These are phyloP conservation scores for Carex myosuroides DNA, from an alignment of 176 grass and related monocot genomes.

Conservation along the genomic window DNA sequence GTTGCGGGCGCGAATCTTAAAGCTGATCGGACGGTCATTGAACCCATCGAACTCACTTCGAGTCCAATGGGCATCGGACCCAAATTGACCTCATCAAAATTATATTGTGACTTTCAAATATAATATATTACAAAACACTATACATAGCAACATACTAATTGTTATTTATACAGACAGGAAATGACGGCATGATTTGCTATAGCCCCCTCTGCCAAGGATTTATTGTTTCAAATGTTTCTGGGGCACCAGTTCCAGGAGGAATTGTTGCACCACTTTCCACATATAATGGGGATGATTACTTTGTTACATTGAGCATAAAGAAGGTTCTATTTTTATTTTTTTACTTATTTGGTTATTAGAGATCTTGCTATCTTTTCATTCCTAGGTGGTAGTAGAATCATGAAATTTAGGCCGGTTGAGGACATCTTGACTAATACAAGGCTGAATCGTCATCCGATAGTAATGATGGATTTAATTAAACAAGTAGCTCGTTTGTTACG, in stretches of 20 bases:
- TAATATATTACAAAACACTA: no score
- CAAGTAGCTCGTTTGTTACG: no score
- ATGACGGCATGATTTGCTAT: not conserved
- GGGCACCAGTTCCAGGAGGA: not conserved
- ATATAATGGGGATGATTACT: not conserved
- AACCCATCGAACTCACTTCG: no score
- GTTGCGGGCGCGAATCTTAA: no score
- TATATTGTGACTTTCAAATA: not conserved
- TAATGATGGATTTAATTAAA: no score
- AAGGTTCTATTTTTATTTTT: not conserved
- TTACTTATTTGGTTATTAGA: not conserved
- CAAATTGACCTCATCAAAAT: no score
- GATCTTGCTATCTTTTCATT: not conserved
- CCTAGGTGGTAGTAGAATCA: no score
- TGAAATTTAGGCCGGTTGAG: not conserved
- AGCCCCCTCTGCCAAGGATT: not conserved
- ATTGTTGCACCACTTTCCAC: not conserved
- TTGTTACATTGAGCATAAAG: constrained; percentile 6
- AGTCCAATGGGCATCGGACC: no score
- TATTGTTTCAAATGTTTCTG: not conserved
- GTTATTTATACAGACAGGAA: not conserved
- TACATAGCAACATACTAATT: not conserved
- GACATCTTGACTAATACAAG: no score
- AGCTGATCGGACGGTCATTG: no score
- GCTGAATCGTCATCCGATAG: no score